Evolutionary conservation across 108 stramenopile genomes (phyloP).

Genomic region (Nannochloropsis salina): DNA sequence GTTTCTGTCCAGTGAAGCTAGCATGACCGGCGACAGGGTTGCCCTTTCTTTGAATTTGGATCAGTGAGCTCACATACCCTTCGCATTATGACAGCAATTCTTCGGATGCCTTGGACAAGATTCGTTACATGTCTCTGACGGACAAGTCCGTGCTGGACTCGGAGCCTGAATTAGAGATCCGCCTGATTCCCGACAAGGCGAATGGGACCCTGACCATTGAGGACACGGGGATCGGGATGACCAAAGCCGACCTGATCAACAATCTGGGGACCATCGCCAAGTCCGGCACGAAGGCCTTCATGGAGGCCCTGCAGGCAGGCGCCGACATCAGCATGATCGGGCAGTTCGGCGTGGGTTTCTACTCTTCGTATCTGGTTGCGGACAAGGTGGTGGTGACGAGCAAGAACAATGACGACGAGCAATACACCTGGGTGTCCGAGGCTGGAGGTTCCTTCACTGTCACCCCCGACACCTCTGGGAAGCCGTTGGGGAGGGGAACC

Average conservation of each 20-base stretch:
- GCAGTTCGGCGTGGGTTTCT: constrained; percentile 99
- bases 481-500: constrained; percentile 82
- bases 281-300: constrained; percentile 99
- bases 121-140: constrained; percentile 95
- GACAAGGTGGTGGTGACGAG: constrained; percentile 95
- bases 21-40: too few relatives aligned
- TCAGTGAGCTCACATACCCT: background rate
- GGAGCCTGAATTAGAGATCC: constrained; percentile 91
- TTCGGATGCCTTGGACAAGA: constrained; percentile 86
- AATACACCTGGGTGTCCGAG: constrained; percentile 86
- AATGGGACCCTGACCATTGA: constrained; percentile 98
- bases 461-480: constrained; percentile 59
- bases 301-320: constrained; percentile 98
- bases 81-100: constrained; percentile 24
- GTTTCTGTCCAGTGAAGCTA: too few relatives aligned
- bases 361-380: constrained; percentile 99
- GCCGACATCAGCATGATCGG: constrained; percentile 99
- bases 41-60: too few relatives aligned
- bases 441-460: constrained; percentile 98
- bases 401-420: constrained; percentile 91
- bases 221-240: constrained; percentile 99
- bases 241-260: constrained; percentile 98
- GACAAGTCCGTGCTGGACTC: constrained; percentile 86
- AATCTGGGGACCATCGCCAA: constrained; percentile 99
- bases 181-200: constrained; percentile 97